Conservation (phyloP, 768 basidiomycete genomes). For the Clathrus columnatus region DNA sequence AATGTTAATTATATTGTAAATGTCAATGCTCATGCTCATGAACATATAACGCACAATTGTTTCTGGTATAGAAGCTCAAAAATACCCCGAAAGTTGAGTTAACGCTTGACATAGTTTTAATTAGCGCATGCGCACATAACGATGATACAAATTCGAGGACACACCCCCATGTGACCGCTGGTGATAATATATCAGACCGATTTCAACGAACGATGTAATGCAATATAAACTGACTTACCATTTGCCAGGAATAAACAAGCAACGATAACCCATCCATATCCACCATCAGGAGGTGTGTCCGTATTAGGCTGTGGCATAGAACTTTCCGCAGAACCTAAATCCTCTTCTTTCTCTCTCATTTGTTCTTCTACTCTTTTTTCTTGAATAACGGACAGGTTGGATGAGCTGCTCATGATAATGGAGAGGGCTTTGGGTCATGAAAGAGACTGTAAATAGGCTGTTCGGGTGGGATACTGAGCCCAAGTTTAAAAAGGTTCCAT, state of each 20-base stretch:
- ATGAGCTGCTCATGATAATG: too few relatives aligned
- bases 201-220: background rate
- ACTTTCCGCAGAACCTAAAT: too few relatives aligned
- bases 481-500: too few relatives aligned
- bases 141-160: background rate
- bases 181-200: background rate
- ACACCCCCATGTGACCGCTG: slow-evolving; percentile 6
- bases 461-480: too few relatives aligned
- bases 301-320: too few relatives aligned
- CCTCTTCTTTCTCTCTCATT: too few relatives aligned
- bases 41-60: background rate
- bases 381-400: too few relatives aligned
- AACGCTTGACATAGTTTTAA: background rate
- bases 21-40: slow-evolving; percentile 4
- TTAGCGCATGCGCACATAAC: background rate
- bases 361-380: too few relatives aligned
- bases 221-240: slow-evolving; percentile 15
- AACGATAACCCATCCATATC: slow-evolving; percentile 28
- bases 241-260: slow-evolving; percentile 18
- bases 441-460: too few relatives aligned
- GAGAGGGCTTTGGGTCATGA: too few relatives aligned
- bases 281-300: slow-evolving; percentile 26
- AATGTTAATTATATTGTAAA: slow-evolving; percentile 12
- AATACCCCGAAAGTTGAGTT: background rate
- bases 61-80: background rate